Evolutionary conservation across 2,329 filamentous ascomycete genomes (phyloP).

Genomic region (Colletotrichum sp.): DNA sequence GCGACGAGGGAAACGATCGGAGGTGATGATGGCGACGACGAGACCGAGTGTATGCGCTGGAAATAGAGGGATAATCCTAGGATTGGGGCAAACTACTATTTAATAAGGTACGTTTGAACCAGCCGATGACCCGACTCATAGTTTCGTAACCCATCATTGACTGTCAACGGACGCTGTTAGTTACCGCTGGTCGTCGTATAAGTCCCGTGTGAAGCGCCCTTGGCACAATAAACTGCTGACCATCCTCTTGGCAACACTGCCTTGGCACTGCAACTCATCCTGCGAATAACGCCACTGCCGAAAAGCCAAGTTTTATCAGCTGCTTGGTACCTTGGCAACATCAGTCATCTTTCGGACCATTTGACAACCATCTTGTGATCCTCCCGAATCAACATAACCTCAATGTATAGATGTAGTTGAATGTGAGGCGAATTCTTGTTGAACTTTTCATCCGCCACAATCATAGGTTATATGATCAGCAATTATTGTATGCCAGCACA

Average conservation of each 20-base stretch:
- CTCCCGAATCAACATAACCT: not conserved
- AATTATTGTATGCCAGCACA: not conserved
- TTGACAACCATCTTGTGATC: not conserved
- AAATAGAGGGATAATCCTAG: not conserved
- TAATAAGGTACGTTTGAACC: not conserved
- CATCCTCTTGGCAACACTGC: not conserved
- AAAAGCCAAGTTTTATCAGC: not conserved
- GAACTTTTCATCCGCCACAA: not conserved
- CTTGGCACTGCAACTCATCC: not conserved
- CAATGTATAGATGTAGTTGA: not conserved
- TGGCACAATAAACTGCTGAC: not conserved
- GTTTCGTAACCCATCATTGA: not conserved
- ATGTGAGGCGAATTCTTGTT: not conserved
- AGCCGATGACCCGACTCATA: not conserved
- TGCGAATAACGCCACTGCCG: not conserved
- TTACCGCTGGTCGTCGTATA: not conserved
- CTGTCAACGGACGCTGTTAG: not conserved
- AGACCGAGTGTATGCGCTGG: no score
- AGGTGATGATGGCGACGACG: no score
- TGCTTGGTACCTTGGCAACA: not conserved
- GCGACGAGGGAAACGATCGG: no score
- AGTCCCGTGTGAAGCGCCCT: not conserved
- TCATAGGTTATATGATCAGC: not conserved
- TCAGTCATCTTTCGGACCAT: not conserved
- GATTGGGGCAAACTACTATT: not conserved